Percentiles rank a stretch among this genome's conserved stretches.
Conservation (phyloP, 1,284 basidiomycete species). For the Crepidotus sp. region DNA sequence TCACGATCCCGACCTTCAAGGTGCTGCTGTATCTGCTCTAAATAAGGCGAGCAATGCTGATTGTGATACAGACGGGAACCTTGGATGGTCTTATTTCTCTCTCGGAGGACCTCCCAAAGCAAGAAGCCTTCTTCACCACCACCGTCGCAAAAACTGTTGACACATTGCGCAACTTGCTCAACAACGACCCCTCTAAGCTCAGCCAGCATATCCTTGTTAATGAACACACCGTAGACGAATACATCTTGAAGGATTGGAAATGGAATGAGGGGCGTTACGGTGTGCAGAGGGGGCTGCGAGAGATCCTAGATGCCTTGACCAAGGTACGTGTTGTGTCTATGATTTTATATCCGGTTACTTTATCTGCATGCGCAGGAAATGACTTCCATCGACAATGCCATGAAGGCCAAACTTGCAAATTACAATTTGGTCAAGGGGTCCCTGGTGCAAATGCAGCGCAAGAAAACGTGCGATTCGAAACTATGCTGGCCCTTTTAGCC, state of each 20-base stretch:
- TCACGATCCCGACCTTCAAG: slow-evolving; percentile 73
- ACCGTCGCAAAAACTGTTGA: slow-evolving; percentile 92
- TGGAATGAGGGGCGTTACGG: slow-evolving; percentile 91
- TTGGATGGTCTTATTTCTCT: slow-evolving; percentile 84
- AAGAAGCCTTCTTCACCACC: slow-evolving; percentile 81
- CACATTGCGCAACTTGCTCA: slow-evolving; percentile 83
- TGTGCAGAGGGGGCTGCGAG: slow-evolving; percentile 67
- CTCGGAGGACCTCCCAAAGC: slow-evolving; percentile 90
- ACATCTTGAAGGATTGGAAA: slow-evolving; percentile 69
- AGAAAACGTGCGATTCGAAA: slow-evolving; percentile 65
- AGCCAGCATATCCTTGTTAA: slow-evolving; percentile 80
- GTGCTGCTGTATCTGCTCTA: slow-evolving; percentile 29
- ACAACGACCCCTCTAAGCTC: slow-evolving; percentile 81
- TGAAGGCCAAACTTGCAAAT: slow-evolving; percentile 84
- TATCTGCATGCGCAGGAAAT: slow-evolving; percentile 61
- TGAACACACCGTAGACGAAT: slow-evolving; percentile 75
- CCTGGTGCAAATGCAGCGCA: slow-evolving; percentile 88
- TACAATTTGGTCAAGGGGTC: slow-evolving; percentile 95
- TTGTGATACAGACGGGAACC: slow-evolving; percentile 73
- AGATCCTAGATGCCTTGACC: slow-evolving; percentile 74
- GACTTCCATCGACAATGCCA: slow-evolving; percentile 79
- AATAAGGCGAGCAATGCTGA: slow-evolving; percentile 7
- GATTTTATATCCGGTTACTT: not conserved
- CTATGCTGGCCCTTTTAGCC: slow-evolving; percentile 7
- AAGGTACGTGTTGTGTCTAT: slow-evolving; percentile 48